A percentile compares a stretch with the other conserved stretches of the same genome.
Evolutionary conservation across 2,329 filamentous ascomycete genomes (phyloP).

Genomic region (Fusarium protoensiforme): DNA sequence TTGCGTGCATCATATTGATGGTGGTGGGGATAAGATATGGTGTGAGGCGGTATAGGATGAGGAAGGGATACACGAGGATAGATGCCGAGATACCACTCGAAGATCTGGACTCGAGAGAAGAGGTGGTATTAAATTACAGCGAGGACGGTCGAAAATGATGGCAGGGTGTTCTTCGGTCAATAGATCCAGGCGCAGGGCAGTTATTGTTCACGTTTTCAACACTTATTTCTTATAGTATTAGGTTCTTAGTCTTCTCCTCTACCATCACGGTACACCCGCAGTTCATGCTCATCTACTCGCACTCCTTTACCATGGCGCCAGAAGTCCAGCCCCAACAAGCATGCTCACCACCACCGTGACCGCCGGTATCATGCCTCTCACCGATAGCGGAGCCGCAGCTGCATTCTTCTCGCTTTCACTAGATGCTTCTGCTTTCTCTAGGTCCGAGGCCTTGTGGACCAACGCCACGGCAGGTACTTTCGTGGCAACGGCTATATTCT

Average conservation of each 20-base stretch:
- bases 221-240: neutral
- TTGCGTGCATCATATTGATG: neutral
- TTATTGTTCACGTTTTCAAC: neutral
- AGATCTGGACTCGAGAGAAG: slow-evolving; percentile 45
- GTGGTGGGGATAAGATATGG: neutral
- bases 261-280: neutral
- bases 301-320: neutral
- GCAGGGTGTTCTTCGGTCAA: neutral
- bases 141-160: neutral
- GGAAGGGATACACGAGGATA: neutral
- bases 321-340: neutral
- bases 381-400: neutral
- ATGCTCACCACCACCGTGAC: neutral
- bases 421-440: neutral
- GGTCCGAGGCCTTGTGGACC: neutral
- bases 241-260: neutral
- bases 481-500: neutral
- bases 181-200: neutral
- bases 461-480: neutral
- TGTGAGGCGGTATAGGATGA: neutral
- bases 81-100: neutral
- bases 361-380: neutral
- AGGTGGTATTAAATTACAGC: neutral
- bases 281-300: neutral
- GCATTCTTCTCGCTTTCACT: neutral